Evolutionary conservation across 2,329 filamentous ascomycete genomes (phyloP), one percentile per base, ranked within the genome.

Genomic region (Cytospora chrysosperma): DNA sequence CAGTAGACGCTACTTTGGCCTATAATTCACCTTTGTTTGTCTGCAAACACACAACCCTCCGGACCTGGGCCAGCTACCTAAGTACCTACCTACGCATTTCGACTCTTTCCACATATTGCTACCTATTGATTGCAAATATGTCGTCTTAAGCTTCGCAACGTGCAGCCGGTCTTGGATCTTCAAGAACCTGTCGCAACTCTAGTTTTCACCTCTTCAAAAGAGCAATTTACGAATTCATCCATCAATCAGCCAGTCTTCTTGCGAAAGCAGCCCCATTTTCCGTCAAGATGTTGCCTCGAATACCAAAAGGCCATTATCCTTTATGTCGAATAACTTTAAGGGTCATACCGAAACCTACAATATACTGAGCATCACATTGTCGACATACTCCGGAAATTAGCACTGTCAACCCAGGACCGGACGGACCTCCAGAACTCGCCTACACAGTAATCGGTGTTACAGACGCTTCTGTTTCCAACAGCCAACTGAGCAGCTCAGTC

Each of bases 231-330:
- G 49, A n/a, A 51, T 37, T 43, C 56, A 34, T 37, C 53, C 24
- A 47, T 40, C 40, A 15, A 47, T 15, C 37, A 32, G 27, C 26
- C 37, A 32, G 28, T 52, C 27, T 50, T 15, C 37, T 52, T 60
- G 62, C 56, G 58, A 53, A 62, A 60, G 56, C 54, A 61, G 61
- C n/a, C n/a, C 58, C 50, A 40, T 49, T 17, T 9, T 9, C 52
- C 17, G 49, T 58, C 71, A 79, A 78, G 69, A 79, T 79, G 77
- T 76, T 77, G 71, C 67, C 71, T 68, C 75, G 69, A 75, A 76
- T 75, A 75, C 70, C 40, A 28, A 52, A 32, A 52, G 27, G 4
- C 32, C 47, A 40, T 59, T 43, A 10, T 34, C 32, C 37, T 59
- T 54, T 27, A 56, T 54, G 19, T 17, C 50, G 43, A 52, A 37